Evolutionary conservation across 805 yeast genomes (phyloP).

Genomic region (Cyberlindnera galapagoensis): DNA sequence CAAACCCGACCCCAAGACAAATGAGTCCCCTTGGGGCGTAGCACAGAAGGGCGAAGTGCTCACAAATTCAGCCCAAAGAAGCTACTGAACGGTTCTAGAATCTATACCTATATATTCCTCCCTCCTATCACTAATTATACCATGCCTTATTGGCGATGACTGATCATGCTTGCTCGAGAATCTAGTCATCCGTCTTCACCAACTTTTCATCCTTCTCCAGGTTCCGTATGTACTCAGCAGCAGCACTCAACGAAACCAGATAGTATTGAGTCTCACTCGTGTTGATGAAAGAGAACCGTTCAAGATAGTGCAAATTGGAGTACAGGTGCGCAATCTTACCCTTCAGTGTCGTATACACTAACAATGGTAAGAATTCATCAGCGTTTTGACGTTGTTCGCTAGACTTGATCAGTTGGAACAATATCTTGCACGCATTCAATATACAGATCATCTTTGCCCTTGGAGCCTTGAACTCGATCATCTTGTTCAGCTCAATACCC

Average conservation of each 20-base stretch:
- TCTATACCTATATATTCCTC: too few relatives aligned
- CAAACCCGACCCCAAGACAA: too few relatives aligned
- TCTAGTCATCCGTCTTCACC: too few relatives aligned
- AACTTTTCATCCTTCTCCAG: slow-evolving; percentile 31
- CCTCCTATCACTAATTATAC: too few relatives aligned
- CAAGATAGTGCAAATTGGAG: slow-evolving; percentile 80
- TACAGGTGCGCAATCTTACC: slow-evolving; percentile 59
- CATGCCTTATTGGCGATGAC: too few relatives aligned
- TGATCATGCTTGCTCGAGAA: slow-evolving; percentile 1
- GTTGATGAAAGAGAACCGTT: slow-evolving; percentile 69
- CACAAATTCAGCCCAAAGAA: too few relatives aligned
- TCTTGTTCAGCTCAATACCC: slow-evolving; percentile 64
- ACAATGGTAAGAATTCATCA: slow-evolving; percentile 85
- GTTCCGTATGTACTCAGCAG: slow-evolving; percentile 69
- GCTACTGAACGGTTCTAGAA: too few relatives aligned
- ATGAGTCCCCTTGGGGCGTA: too few relatives aligned
- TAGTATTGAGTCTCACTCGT: slow-evolving; percentile 90
- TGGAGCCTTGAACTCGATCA: slow-evolving; percentile 84
- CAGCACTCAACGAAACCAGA: slow-evolving; percentile 84
- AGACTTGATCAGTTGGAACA: slow-evolving; percentile 78
- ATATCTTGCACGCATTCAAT: slow-evolving; percentile 85
- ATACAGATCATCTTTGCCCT: slow-evolving; percentile 90
- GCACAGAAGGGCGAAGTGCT: too few relatives aligned
- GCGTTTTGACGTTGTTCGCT: slow-evolving; percentile 69
- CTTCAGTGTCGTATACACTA: slow-evolving; percentile 71